Conservation (phyloP, 2,329 filamentous ascomycete species). For the Phaeosphaeriaceae sp. region DNA sequence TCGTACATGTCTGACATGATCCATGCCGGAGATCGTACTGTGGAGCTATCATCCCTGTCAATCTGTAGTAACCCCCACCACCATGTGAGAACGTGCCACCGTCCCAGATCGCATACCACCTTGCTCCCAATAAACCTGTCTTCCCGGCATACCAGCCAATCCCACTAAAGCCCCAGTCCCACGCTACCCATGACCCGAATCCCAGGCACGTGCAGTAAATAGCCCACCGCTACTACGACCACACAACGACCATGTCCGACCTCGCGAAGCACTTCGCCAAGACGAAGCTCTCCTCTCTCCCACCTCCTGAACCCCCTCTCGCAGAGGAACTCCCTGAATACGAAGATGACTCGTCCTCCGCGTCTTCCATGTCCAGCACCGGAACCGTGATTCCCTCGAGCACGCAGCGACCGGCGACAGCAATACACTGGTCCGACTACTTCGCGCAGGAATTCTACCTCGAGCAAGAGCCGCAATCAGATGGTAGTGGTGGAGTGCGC, state of each 20-base stretch:
- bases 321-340: slow-evolving; percentile 58
- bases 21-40: neutral
- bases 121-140: neutral
- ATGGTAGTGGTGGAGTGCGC: slow-evolving; percentile 40
- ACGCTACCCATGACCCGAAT: neutral
- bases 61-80: neutral
- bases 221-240: slow-evolving; percentile 4
- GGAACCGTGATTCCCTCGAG: slow-evolving; percentile 87
- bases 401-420: slow-evolving; percentile 66
- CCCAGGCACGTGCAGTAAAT: neutral
- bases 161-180: neutral
- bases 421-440: slow-evolving; percentile 84
- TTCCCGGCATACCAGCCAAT: neutral
- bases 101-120: neutral
- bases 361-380: slow-evolving; percentile 89
- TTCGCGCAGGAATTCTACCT: slow-evolving; percentile 89
- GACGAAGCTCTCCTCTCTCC: slow-evolving; percentile 70
- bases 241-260: slow-evolving; percentile 71
- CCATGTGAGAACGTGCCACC: neutral
- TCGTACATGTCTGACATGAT: too few relatives aligned
- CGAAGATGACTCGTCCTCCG: slow-evolving; percentile 58
- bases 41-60: slow-evolving; percentile 16
- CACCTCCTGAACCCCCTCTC: slow-evolving; percentile 57
- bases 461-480: slow-evolving; percentile 46
- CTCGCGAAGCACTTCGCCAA: slow-evolving; percentile 81